These are phyloP conservation scores for Eucalyptus marginata DNA, from an alignment of 345 rosid species.

Conservation along the genomic window DNA sequence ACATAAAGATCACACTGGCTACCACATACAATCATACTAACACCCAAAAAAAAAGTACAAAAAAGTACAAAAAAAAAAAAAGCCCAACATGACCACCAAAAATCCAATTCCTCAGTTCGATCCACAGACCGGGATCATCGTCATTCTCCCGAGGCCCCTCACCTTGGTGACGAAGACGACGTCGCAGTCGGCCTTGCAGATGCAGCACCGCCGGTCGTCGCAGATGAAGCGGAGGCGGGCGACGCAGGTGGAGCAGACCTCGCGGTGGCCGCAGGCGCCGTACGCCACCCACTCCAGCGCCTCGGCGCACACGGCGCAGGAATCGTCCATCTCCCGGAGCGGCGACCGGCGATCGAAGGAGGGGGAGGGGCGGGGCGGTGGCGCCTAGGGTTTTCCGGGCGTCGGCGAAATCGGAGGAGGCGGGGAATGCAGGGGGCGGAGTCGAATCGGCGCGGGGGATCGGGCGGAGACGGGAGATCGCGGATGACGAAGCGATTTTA, in stretches of 20 bases:
- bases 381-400: background rate
- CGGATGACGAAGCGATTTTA: background rate
- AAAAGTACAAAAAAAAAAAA: too few species aligned
- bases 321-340: slow-evolving; percentile 52
- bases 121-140: background rate
- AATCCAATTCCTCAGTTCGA: background rate
- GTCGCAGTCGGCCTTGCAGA: slow-evolving; percentile 63
- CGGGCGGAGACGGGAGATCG: background rate
- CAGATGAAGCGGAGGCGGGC: slow-evolving; percentile 89
- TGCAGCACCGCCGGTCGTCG: slow-evolving; percentile 76
- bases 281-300: slow-evolving; percentile 86
- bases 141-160: background rate
- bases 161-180: slow-evolving; percentile 88
- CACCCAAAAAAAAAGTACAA: background rate
- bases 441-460: background rate
- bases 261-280: slow-evolving; percentile 82
- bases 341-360: background rate
- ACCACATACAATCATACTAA: background rate
- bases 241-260: slow-evolving; percentile 89
- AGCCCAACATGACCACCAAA: background rate
- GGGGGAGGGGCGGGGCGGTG: background rate
- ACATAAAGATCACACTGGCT: background rate
- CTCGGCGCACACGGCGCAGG: slow-evolving; percentile 94
- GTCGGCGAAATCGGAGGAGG: background rate
- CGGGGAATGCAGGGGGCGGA: background rate